Evolutionary conservation across 345 rosid genomes (phyloP).

Genomic region (Bruguiera sexangula): DNA sequence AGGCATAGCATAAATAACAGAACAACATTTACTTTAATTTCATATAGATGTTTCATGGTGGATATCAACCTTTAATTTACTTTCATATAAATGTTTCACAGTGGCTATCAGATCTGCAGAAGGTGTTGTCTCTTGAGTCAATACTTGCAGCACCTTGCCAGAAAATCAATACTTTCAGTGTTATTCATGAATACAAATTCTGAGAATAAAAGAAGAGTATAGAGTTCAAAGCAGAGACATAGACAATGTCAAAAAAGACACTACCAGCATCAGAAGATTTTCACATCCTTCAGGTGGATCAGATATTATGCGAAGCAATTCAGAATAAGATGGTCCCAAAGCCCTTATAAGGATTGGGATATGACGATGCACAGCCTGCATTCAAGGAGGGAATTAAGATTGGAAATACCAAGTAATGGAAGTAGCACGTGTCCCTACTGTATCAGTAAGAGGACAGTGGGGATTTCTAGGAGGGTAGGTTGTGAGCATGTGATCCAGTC

Average conservation of each 20-base stretch:
- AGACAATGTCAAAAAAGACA: conserved; percentile 15
- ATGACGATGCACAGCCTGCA: conserved; percentile 93
- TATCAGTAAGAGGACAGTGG: background rate
- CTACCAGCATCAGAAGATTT: conserved; percentile 83
- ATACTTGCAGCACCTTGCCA: conserved; percentile 81
- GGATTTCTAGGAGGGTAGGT: background rate
- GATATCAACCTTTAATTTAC: conserved; percentile 93
- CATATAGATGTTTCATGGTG: conserved; percentile 84
- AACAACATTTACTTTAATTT: conserved; percentile 83
- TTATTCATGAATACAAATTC: conserved; percentile 20
- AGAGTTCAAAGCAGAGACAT: conserved; percentile 12
- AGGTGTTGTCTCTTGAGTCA: conserved; percentile 80
- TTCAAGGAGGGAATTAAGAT: conserved; percentile 6
- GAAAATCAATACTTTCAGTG: conserved; percentile 24
- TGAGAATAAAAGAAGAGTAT: background rate
- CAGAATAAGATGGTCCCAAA: conserved; percentile 73
- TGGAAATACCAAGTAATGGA: background rate
- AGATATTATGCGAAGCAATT: conserved; percentile 74
- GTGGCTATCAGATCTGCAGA: conserved; percentile 73
- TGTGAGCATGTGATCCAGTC: background rate
- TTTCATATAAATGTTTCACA: conserved; percentile 88
- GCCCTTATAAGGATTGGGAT: conserved; percentile 79
- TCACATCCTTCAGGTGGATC: conserved; percentile 99
- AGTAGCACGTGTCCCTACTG: background rate
- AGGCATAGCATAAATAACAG: conserved; percentile 7